Base-by-base conservation (phyloP, 106 monocot genomes). In the Dendrobium nobile region DNA sequence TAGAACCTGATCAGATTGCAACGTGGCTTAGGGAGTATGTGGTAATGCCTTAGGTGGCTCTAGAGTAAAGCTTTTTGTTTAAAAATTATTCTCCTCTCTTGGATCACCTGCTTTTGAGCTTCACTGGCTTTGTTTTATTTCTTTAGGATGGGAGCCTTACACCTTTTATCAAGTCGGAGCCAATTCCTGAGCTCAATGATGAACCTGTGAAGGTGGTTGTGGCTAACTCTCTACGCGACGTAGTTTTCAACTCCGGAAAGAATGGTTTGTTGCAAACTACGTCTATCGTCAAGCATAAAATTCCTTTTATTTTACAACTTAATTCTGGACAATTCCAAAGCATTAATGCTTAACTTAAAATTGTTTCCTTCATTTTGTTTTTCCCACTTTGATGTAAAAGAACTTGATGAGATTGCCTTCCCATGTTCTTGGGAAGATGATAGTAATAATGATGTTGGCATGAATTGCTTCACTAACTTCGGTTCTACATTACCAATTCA, bases 151-250 rank as follows among this genome's bases (percentile, higher is more conserved):
- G 95, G 24, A 91, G 68, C 54, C 81, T 93, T 56, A 85, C 83
- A 58, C 88, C 91, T 13, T 90, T 77, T 40, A 91, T 5, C 80
- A 99, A 91, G 81, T 99, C 99, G 9, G 93, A 99, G 77, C 99
- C 99, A 64, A 90, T 99, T 79, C 99, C 99, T 31, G 93, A 91
- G 47, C 84, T 75, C 73, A 93, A 99, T 42, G 74, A 93, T 86
- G 88, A 93, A 79, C 93, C 95, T 72, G 92, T 99, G 22, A 99
- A 99, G 78, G 87, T 90, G 41, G 95, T 95, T 80, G 99, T 99
- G 68, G 91, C 88, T 72, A 87, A 99, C 37, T 95, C 75, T 79
- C 43, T 99, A 7, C 67, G 86, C 19, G 91, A 99, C 45, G 41
- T 93, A 26, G 93, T 95, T 67, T 87, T 83, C 56, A 81, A 89